Evolutionary conservation across 2,329 filamentous ascomycete genomes (phyloP).

Genomic region (Penicillium occitanis): DNA sequence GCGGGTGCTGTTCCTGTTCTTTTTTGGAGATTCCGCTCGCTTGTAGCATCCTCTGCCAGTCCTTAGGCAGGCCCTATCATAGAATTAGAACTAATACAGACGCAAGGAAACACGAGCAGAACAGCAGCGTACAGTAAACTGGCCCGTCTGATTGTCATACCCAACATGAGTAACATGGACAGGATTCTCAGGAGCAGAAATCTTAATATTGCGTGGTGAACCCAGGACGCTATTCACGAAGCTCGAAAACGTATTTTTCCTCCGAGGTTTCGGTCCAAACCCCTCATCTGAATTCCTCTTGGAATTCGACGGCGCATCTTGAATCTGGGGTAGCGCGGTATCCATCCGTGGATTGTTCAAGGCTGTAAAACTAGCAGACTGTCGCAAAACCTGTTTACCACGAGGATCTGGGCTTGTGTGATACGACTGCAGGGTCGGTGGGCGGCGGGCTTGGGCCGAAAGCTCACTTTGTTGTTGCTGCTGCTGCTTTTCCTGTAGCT

Average conservation of each 20-base stretch:
- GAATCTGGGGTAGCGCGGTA: conserved; percentile 44
- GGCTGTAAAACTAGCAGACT: conserved; percentile 65
- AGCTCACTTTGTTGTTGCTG: conserved; percentile 29
- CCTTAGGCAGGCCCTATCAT: conserved; percentile 81
- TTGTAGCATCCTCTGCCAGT: conserved; percentile 95
- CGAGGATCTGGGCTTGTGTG: conserved; percentile 58
- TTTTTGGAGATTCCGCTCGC: conserved; percentile 96
- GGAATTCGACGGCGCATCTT: conserved; percentile 55
- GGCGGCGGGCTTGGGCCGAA: conserved; percentile 35
- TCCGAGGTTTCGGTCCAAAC: conserved; percentile 61
- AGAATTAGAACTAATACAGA: conserved; percentile 14
- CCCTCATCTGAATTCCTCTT: conserved; percentile 80
- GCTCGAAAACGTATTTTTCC: conserved; percentile 85
- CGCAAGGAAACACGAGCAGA: not conserved
- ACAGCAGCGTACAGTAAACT: conserved; percentile 72
- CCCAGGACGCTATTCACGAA: conserved; percentile 83
- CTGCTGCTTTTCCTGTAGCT: not conserved
- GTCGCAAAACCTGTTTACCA: conserved; percentile 59
- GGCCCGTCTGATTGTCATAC: conserved; percentile 92
- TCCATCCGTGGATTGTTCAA: conserved; percentile 51
- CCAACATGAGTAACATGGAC: conserved; percentile 98
- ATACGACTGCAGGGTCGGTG: conserved; percentile 47
- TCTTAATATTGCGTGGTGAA: conserved; percentile 85
- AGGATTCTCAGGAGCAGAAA: conserved; percentile 96
- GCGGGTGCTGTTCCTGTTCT: conserved; percentile 91